Evolutionary conservation across 1,139 yeast genomes (phyloP).

Genomic region (Blastobotrys proliferans): DNA sequence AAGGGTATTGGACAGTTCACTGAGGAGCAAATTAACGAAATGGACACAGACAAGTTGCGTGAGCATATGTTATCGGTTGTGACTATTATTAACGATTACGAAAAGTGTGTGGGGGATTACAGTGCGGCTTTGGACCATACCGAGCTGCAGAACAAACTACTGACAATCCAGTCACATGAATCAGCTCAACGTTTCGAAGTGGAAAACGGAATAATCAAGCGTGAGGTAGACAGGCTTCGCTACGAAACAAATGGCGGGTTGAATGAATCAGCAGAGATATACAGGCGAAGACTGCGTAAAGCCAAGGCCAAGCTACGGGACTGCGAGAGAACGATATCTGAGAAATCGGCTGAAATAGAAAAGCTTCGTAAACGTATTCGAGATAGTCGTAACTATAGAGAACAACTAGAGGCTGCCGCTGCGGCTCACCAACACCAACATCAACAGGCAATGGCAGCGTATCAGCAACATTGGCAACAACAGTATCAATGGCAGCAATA

Average conservation of each 20-base stretch:
- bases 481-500: conserved; percentile 18
- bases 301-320: conserved; percentile 43
- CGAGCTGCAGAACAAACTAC: conserved; percentile 40
- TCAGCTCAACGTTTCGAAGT: conserved; percentile 43
- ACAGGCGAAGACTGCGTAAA: conserved; percentile 38
- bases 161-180: conserved; percentile 38
- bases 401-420: conserved; percentile 19
- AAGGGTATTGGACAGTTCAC: neutral
- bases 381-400: conserved; percentile 23
- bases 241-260: conserved; percentile 29
- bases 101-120: conserved; percentile 14
- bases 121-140: conserved; percentile 22
- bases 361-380: conserved; percentile 26
- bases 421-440: conserved; percentile 14
- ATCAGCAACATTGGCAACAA: conserved; percentile 18
- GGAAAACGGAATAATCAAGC: conserved; percentile 43
- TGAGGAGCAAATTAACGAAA: neutral
- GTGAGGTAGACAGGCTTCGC: conserved; percentile 47
- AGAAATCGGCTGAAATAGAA: conserved; percentile 41
- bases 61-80: conserved; percentile 10
- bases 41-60: neutral
- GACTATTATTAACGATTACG: conserved; percentile 15
- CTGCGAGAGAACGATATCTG: conserved; percentile 40
- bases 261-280: conserved; percentile 26
- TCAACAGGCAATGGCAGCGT: conserved; percentile 18